These are phyloP conservation scores for Penicillium canescens DNA, from an alignment of 495 filamentous ascomycete species.

Conservation along the genomic window DNA sequence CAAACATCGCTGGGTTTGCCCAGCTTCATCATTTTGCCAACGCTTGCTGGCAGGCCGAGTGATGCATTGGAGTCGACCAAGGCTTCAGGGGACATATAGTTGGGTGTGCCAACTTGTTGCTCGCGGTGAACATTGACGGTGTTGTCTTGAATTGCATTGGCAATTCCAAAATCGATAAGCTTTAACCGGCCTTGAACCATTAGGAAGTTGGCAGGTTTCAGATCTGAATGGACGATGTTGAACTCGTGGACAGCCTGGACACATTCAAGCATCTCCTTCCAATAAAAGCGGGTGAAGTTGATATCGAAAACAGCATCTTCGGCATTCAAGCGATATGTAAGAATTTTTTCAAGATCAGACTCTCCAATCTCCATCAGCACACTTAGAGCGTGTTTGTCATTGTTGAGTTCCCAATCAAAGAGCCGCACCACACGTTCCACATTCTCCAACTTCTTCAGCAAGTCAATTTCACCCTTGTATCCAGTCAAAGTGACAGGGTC, in stretches of 20 bases:
- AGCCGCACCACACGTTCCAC: constrained; percentile 87
- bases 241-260: constrained; percentile 81
- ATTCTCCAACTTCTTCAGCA: constrained; percentile 76
- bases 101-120: constrained; percentile 90
- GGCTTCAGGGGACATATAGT: constrained; percentile 97
- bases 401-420: constrained; percentile 91
- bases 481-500: constrained; percentile 81
- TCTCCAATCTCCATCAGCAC: constrained; percentile 99
- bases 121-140: constrained; percentile 98
- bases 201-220: constrained; percentile 95
- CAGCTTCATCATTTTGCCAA: constrained; percentile 85
- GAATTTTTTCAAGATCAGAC: constrained; percentile 86
- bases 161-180: constrained; percentile 95
- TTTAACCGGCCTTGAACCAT: constrained; percentile 82
- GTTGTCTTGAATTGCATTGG: constrained; percentile 93
- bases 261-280: constrained; percentile 99
- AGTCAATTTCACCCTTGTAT: constrained; percentile 96
- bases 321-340: constrained; percentile 68
- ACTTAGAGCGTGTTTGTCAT: constrained; percentile 80
- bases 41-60: constrained; percentile 53
- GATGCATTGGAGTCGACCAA: constrained; percentile 82
- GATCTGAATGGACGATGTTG: constrained; percentile 93
- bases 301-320: constrained; percentile 79
- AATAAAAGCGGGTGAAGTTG: constrained; percentile 92
- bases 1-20: constrained; percentile 96